Percentiles rank a stretch among this genome's conserved stretches.
phyloP scores from a whole-genome alignment of 2,329 filamentous ascomycete genomes.

The Coniosporium tulheliwenetii region DNA sequence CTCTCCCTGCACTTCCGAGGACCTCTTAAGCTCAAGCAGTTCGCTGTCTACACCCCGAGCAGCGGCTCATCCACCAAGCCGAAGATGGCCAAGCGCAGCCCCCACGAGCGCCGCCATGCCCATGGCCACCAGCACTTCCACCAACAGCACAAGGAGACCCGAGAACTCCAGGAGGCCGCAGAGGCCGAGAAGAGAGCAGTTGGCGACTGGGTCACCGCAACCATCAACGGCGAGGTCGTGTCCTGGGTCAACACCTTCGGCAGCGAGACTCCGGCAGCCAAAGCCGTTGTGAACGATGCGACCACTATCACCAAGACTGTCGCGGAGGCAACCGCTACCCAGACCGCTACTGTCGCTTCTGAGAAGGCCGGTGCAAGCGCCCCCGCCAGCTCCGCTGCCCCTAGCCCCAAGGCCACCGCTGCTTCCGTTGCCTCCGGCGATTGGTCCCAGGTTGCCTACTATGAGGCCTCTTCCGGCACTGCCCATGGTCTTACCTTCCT shows the following conservation, averaged over 20 bases:
- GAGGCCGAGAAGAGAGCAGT: conserved; percentile 31
- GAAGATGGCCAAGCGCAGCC: conserved; percentile 19
- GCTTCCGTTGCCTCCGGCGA: not conserved
- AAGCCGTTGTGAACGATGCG: conserved; percentile 6
- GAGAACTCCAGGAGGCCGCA: conserved; percentile 10
- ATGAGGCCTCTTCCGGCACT: conserved; percentile 18
- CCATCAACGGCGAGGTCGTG: conserved; percentile 40
- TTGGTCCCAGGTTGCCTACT: conserved; percentile 20
- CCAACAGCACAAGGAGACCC: conserved; percentile 21
- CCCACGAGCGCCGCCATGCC: conserved; percentile 10
- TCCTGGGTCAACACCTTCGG: conserved; percentile 45
- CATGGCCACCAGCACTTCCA: conserved; percentile 35
- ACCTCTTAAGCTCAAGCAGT: conserved; percentile 48
- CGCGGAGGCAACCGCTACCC: conserved; percentile 1
- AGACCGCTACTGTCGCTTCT: conserved; percentile 3
- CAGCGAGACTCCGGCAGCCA: conserved; percentile 7
- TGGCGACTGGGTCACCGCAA: conserved; percentile 37
- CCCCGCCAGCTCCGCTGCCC: conserved; percentile 7
- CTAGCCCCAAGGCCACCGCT: conserved; percentile 6
- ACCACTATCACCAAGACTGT: conserved; percentile 6
- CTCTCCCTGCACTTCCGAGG: conserved; percentile 60
- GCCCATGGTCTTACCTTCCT: conserved; percentile 41
- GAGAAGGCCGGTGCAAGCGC: conserved; percentile 6
- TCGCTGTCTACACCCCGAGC: conserved; percentile 49
- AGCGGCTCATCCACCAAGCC: conserved; percentile 13